Evolutionary conservation across 768 basidiomycete species (phyloP).

Genomic region (Lactarius vividus): DNA sequence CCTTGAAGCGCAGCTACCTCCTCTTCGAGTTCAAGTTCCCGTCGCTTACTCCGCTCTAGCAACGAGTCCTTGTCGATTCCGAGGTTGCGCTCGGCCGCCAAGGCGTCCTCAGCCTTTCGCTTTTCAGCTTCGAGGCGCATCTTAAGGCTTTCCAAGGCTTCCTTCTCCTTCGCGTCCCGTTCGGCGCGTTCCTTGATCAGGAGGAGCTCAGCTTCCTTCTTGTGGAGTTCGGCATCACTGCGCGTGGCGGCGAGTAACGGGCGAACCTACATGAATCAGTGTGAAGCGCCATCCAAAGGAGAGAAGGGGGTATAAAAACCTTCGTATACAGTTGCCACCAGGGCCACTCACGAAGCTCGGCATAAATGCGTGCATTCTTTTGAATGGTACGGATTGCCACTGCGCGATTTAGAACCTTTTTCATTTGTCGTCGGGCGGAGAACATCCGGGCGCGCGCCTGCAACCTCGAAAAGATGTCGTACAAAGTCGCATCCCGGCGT

Average conservation of each 20-base stretch:
- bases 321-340: constrained; percentile 99
- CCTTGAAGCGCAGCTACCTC: constrained; percentile 75
- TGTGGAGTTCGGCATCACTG: constrained; percentile 86
- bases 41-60: constrained; percentile 78
- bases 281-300: background rate
- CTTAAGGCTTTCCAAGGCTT: constrained; percentile 74
- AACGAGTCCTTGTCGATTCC: constrained; percentile 80
- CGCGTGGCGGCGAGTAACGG: constrained; percentile 90
- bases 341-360: constrained; percentile 90
- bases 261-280: constrained; percentile 55
- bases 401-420: constrained; percentile 91
- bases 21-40: constrained; percentile 84
- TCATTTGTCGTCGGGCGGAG: constrained; percentile 85
- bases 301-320: constrained; percentile 37
- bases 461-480: constrained; percentile 82
- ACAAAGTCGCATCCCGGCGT: constrained; percentile 81
- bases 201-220: constrained; percentile 81
- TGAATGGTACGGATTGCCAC: constrained; percentile 91
- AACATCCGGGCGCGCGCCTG: constrained; percentile 87
- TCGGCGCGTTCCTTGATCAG: constrained; percentile 83
- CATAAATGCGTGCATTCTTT: constrained; percentile 88
- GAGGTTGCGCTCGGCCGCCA: constrained; percentile 79
- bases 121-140: constrained; percentile 85
- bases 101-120: constrained; percentile 70
- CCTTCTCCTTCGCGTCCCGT: constrained; percentile 78